Evolutionary conservation across 2,329 filamentous ascomycete genomes (phyloP).

Genomic region (Didymellaceae sp.): DNA sequence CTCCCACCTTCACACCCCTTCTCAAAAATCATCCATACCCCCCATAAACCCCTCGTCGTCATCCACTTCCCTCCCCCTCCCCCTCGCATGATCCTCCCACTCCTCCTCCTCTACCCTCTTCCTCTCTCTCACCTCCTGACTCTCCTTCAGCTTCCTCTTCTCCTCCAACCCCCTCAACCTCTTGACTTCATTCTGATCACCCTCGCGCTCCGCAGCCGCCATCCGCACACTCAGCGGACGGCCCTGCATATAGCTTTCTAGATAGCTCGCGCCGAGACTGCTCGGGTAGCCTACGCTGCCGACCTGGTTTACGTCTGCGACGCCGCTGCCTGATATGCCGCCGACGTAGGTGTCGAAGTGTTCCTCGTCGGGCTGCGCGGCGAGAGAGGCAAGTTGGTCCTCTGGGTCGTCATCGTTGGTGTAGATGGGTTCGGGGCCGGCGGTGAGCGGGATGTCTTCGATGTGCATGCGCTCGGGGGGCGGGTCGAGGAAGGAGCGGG

Average conservation of each 20-base stretch:
- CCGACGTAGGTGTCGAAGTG: slow-evolving; percentile 47
- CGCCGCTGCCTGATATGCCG: slow-evolving; percentile 41
- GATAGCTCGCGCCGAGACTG: slow-evolving; percentile 45
- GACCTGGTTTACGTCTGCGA: slow-evolving; percentile 44
- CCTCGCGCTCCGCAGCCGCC: slow-evolving; percentile 42
- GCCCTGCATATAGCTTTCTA: slow-evolving; percentile 48
- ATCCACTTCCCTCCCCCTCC: slow-evolving; percentile 5
- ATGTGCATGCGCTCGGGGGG: slow-evolving; percentile 27
- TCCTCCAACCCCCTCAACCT: slow-evolving; percentile 13
- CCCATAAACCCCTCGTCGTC: slow-evolving; percentile 39
- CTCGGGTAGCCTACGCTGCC: slow-evolving; percentile 45
- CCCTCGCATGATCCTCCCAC: slow-evolving; percentile 4
- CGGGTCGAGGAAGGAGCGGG: slow-evolving; percentile 37
- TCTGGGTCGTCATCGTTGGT: slow-evolving; percentile 20
- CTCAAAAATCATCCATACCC: slow-evolving; percentile 44
- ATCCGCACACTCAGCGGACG: slow-evolving; percentile 46
- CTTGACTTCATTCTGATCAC: slow-evolving; percentile 4
- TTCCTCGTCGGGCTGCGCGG: slow-evolving; percentile 18
- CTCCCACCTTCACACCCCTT: neutral
- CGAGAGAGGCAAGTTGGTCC: neutral
- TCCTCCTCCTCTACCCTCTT: slow-evolving; percentile 15
- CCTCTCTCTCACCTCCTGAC: slow-evolving; percentile 5
- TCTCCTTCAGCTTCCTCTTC: slow-evolving; percentile 12
- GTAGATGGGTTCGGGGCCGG: slow-evolving; percentile 28
- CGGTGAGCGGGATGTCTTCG: slow-evolving; percentile 22